A percentile compares a stretch with the other conserved stretches of the same genome.
phyloP scores from a whole-genome alignment of 768 basidiomycete genomes.

The Nevesoporus exiguus region DNA sequence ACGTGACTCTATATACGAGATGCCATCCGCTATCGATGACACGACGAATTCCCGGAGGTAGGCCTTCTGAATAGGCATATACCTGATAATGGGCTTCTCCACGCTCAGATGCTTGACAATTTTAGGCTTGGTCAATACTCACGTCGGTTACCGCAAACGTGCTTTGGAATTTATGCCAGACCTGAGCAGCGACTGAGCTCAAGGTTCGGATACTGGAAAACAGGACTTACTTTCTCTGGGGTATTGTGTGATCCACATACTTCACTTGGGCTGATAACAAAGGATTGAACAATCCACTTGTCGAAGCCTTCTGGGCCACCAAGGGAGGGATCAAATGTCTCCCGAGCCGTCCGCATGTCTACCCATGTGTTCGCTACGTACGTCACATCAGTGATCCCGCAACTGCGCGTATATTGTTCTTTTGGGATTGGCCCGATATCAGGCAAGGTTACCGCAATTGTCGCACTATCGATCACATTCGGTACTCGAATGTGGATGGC shows the following conservation, averaged over 20 bases:
- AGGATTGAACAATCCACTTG: slow-evolving; percentile 34
- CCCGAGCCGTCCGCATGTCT: slow-evolving; percentile 33
- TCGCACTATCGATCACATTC: slow-evolving; percentile 20
- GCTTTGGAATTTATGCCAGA: slow-evolving; percentile 22
- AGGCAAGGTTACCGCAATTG: slow-evolving; percentile 29
- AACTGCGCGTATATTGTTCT: slow-evolving; percentile 15
- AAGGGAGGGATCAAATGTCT: slow-evolving; percentile 32
- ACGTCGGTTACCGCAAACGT: slow-evolving; percentile 19
- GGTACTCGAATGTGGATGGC: slow-evolving; percentile 37
- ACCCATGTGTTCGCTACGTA: slow-evolving; percentile 37
- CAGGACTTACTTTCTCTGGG: slow-evolving; percentile 32
- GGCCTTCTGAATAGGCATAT: slow-evolving; percentile 18
- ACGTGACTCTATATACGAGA: slow-evolving; percentile 43
- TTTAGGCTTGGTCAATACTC: slow-evolving; percentile 11
- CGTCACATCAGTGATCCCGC: slow-evolving; percentile 26
- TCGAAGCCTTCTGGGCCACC: slow-evolving; percentile 43
- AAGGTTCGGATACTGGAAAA: not conserved
- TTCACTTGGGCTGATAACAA: slow-evolving; percentile 42
- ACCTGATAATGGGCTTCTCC: slow-evolving; percentile 28
- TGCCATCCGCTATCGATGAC: slow-evolving; percentile 42
- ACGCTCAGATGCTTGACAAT: not conserved
- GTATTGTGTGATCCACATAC: slow-evolving; percentile 45
- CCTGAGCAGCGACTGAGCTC: slow-evolving; percentile 3
- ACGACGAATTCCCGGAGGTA: slow-evolving; percentile 33
- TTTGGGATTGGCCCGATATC: slow-evolving; percentile 36